Percentiles rank a stretch among this genome's conserved stretches.
phyloP scores from a whole-genome alignment of 495 filamentous ascomycete genomes.

The Talaromyces adpressus region DNA sequence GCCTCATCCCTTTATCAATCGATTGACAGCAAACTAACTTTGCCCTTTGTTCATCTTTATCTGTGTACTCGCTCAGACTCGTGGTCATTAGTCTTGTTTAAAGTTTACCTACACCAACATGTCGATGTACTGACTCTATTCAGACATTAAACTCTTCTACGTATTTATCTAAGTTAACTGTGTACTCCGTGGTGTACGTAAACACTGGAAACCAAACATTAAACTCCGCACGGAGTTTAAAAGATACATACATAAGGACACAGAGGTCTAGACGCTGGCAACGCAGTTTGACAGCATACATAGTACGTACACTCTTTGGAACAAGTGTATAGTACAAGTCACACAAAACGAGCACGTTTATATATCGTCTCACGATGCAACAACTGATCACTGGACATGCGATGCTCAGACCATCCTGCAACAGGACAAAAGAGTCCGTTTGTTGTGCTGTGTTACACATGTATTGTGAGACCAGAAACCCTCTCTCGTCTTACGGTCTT shows the following conservation, averaged over 20 bases:
- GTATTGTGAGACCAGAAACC: neutral
- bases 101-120: neutral
- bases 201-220: neutral
- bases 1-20: too few species aligned
- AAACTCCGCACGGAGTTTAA: neutral
- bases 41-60: neutral
- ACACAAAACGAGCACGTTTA: constrained; percentile 3
- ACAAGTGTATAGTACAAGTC: neutral
- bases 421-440: neutral
- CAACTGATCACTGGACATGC: neutral
- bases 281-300: neutral
- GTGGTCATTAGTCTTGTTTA: neutral
- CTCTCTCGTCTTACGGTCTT: neutral
- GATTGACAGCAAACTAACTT: too few species aligned
- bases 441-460: neutral
- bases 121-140: neutral
- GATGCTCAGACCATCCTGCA: neutral
- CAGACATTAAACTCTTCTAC: neutral
- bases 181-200: too few species aligned
- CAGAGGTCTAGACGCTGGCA: too few species aligned
- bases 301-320: neutral
- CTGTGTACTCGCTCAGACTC: neutral
- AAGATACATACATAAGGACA: too few species aligned
- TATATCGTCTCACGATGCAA: neutral
- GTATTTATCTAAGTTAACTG: too few species aligned